Conservation (phyloP, 768 basidiomycete species). For the Podaxis mareebaensis region DNA sequence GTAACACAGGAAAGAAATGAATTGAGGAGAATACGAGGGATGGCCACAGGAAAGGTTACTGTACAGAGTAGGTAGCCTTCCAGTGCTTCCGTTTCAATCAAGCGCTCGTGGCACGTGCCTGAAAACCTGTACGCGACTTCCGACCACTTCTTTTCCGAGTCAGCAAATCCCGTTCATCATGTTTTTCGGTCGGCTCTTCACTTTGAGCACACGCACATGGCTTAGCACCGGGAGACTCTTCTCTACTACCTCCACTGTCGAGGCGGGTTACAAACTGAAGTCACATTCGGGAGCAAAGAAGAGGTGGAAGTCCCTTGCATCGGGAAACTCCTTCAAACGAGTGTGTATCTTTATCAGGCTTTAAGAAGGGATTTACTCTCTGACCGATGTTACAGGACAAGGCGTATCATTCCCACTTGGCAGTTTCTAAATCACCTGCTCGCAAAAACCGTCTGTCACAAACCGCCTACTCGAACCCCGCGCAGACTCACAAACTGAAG, state of each 20-base stretch:
- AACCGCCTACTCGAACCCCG: slow-evolving; percentile 63
- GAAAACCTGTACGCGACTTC: background rate
- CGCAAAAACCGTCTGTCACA: slow-evolving; percentile 66
- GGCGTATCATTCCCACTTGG: slow-evolving; percentile 74
- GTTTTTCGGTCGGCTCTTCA: slow-evolving; percentile 20
- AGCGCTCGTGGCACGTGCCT: slow-evolving; percentile 1
- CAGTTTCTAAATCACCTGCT: slow-evolving; percentile 63
- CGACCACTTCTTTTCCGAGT: background rate
- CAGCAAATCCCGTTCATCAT: slow-evolving; percentile 12
- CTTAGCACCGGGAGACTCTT: slow-evolving; percentile 42
- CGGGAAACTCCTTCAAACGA: slow-evolving; percentile 69
- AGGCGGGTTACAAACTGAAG: slow-evolving; percentile 77
- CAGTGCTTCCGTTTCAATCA: background rate
- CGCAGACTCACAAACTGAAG: slow-evolving; percentile 69
- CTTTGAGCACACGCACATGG: slow-evolving; percentile 22
- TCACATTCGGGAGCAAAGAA: slow-evolving; percentile 82
- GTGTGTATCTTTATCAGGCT: slow-evolving; percentile 38
- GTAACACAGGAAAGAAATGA: background rate
- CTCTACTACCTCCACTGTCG: slow-evolving; percentile 54
- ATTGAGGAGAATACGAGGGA: background rate
- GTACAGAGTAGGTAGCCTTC: background rate
- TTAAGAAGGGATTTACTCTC: background rate
- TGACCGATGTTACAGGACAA: slow-evolving; percentile 46
- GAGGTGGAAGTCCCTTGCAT: slow-evolving; percentile 72
- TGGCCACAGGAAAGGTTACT: background rate